Conservation (phyloP, 257 asterid species). For the Solanum neorickii region DNA sequence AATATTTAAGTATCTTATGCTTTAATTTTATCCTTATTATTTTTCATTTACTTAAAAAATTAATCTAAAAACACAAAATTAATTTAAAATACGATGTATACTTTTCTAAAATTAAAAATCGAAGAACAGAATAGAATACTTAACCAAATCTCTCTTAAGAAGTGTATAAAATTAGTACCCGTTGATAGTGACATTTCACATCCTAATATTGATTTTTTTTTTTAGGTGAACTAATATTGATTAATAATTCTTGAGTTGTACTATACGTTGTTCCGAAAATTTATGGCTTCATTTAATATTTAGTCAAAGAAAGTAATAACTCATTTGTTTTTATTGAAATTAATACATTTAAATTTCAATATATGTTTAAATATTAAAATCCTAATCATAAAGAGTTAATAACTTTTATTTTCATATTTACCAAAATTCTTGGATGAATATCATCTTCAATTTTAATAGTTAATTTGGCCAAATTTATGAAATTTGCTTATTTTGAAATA, state of each 20-base stretch:
- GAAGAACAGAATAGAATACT: too few species aligned
- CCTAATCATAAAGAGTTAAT: background rate
- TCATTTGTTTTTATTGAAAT: background rate
- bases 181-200: background rate
- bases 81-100: too few species aligned
- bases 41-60: too few species aligned
- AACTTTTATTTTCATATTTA: background rate
- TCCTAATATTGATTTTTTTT: background rate
- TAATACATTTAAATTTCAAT: too few species aligned
- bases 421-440: background rate
- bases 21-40: too few species aligned
- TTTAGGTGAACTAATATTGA: too few species aligned
- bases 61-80: too few species aligned
- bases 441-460: background rate
- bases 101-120: rapidly evolving
- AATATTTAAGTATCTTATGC: too few species aligned
- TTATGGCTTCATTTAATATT: background rate
- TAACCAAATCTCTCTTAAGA: too few species aligned
- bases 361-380: background rate
- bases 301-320: background rate
- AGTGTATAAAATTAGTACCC: too few species aligned
- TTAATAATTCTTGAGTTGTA: background rate
- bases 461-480: background rate
- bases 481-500: background rate
- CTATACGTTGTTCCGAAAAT: background rate